Conservation (phyloP, 345 rosid genomes). For the Citrus sp. region DNA sequence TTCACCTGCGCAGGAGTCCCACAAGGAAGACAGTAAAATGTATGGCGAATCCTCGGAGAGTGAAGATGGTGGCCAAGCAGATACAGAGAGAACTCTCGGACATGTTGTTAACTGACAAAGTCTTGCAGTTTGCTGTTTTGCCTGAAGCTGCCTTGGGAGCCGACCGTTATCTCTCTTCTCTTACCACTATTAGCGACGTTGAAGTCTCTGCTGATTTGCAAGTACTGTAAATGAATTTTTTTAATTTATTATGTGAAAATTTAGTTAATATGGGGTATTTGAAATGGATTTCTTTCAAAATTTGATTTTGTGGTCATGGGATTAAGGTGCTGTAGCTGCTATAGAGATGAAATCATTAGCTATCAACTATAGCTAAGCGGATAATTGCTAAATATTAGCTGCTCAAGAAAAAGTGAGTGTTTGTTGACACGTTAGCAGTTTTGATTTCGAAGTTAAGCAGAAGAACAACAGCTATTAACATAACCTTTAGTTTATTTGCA, state of each 20-base stretch:
- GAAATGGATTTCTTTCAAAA: background rate
- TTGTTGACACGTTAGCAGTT: background rate
- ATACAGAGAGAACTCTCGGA: constrained; percentile 85
- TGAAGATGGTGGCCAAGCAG: constrained; percentile 87
- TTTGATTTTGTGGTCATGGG: background rate
- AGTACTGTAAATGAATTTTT: constrained; percentile 24
- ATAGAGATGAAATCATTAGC: background rate
- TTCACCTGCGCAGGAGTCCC: constrained; percentile 18
- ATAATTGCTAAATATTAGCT: background rate
- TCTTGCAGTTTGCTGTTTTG: constrained; percentile 71
- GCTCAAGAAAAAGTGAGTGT: background rate
- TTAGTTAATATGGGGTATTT: background rate
- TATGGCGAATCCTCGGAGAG: constrained; percentile 93
- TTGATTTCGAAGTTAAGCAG: background rate
- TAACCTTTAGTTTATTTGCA: background rate
- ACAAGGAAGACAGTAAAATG: constrained; percentile 33
- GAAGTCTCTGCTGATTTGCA: constrained; percentile 80
- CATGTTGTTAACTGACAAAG: constrained; percentile 84
- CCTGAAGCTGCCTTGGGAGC: constrained; percentile 92
- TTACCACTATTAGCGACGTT: constrained; percentile 85
- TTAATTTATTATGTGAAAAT: background rate
- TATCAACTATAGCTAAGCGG: background rate
- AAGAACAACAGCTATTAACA: background rate
- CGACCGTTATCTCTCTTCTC: constrained; percentile 77
- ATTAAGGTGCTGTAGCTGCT: background rate